A percentile compares a stretch with the other conserved stretches of the same genome.
Conservation (phyloP, 2,329 filamentous ascomycete genomes). For the Dothideomycetes sp. region DNA sequence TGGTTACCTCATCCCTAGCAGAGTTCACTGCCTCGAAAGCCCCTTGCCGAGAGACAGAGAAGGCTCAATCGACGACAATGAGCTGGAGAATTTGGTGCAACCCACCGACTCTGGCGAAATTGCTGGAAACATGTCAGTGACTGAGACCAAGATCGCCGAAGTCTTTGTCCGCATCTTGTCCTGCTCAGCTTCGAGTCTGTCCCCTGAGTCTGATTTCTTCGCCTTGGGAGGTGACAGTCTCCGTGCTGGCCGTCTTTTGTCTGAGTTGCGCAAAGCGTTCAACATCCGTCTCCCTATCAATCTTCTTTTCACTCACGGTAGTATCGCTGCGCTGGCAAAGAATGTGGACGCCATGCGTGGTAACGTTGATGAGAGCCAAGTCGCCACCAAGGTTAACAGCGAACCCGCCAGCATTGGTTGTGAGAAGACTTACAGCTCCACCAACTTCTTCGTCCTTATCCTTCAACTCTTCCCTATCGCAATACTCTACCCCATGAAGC, state of each 20-base stretch:
- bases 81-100: conserved; percentile 14
- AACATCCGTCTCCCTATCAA: conserved; percentile 42
- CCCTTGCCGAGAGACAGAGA: conserved; percentile 20
- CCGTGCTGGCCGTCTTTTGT: conserved; percentile 44
- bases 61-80: conserved; percentile 21
- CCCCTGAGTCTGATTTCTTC: conserved; percentile 41
- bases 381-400: conserved; percentile 14
- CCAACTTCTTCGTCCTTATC: conserved; percentile 39
- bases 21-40: conserved; percentile 21
- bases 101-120: conserved; percentile 1
- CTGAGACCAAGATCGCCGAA: conserved; percentile 34
- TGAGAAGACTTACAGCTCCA: conserved; percentile 40
- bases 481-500: conserved; percentile 43
- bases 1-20: conserved; percentile 23
- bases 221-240: conserved; percentile 47
- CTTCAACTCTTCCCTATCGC: conserved; percentile 44
- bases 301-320: conserved; percentile 42
- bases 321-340: conserved; percentile 33
- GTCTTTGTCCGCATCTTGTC: conserved; percentile 40
- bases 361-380: conserved; percentile 11
- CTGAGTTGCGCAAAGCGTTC: conserved; percentile 42
- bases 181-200: conserved; percentile 32
- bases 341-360: conserved; percentile 28
- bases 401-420: conserved; percentile 23
- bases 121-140: conserved; percentile 15